Conservation (phyloP, 2,329 filamentous ascomycete genomes). For the Aschersonia sp. region DNA sequence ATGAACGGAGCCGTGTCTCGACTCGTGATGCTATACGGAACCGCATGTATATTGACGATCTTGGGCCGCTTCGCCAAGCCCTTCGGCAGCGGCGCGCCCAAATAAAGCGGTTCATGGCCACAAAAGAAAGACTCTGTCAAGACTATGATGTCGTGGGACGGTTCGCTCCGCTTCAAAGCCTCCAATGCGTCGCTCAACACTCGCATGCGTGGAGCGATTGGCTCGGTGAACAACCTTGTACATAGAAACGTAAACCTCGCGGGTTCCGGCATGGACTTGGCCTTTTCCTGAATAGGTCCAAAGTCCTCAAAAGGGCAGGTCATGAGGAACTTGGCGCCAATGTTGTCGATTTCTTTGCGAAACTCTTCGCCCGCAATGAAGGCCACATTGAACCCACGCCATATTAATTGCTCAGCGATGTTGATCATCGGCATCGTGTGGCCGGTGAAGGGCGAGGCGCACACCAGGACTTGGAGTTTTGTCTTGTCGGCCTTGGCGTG, state of each 20-base stretch:
- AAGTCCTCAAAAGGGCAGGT: background rate
- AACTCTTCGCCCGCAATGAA: constrained; percentile 24
- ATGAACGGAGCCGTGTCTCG: constrained; percentile 1
- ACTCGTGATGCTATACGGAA: constrained; percentile 21
- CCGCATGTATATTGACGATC: constrained; percentile 23
- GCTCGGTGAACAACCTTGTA: background rate
- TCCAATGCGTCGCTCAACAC: background rate
- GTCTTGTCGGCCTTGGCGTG: background rate
- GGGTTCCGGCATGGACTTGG: background rate
- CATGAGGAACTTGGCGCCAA: constrained; percentile 1
- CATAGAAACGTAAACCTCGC: background rate
- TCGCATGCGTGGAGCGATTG: background rate
- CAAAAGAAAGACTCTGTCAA: constrained; percentile 25
- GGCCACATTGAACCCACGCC: constrained; percentile 24
- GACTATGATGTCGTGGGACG: constrained; percentile 23
- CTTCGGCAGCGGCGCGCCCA: constrained; percentile 21
- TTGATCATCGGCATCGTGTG: constrained; percentile 16
- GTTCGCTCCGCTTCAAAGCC: background rate
- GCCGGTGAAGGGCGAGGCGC: constrained; percentile 13
- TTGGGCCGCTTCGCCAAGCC: constrained; percentile 20
- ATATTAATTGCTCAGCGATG: constrained; percentile 21
- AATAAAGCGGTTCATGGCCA: constrained; percentile 21
- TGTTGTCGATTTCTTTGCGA: constrained; percentile 8
- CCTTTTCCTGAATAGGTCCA: background rate
- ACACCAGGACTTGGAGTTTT: constrained; percentile 16